Conservation (phyloP, 2,329 filamentous ascomycete species). For the Aspergillus quadrilineatus region DNA sequence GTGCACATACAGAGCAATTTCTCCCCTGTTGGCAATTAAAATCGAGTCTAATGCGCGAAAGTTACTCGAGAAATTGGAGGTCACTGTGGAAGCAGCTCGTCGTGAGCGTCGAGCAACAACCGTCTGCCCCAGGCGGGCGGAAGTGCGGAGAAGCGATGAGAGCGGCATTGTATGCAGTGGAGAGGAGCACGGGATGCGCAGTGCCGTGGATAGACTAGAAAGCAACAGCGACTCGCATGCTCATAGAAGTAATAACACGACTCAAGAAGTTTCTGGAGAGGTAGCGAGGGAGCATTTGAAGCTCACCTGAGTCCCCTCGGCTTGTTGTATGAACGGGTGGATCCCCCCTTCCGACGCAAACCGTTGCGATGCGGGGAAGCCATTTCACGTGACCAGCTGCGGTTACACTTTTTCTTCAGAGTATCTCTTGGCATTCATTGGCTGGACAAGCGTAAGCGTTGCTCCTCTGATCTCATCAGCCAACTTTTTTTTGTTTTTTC, state of each 20-base stretch:
- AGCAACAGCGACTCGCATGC: slow-evolving; percentile 13
- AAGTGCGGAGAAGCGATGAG: slow-evolving; percentile 42
- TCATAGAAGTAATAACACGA: not conserved
- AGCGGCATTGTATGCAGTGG: slow-evolving; percentile 31
- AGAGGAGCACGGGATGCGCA: slow-evolving; percentile 6
- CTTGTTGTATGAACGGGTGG: slow-evolving; percentile 12
- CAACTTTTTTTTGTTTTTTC: not conserved
- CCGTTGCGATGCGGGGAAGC: slow-evolving; percentile 32
- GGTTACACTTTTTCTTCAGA: slow-evolving; percentile 9
- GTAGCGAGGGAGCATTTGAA: not conserved
- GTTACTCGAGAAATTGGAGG: slow-evolving; percentile 24
- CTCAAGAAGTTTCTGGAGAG: not conserved
- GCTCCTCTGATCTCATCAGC: slow-evolving; percentile 12
- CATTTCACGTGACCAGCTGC: slow-evolving; percentile 21
- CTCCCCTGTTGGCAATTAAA: slow-evolving; percentile 92
- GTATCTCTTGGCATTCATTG: not conserved
- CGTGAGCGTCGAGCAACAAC: slow-evolving; percentile 27
- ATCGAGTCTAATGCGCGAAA: slow-evolving; percentile 65
- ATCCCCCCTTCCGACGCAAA: slow-evolving; percentile 26
- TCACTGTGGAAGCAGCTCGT: slow-evolving; percentile 32
- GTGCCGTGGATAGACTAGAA: slow-evolving; percentile 8
- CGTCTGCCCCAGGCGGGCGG: slow-evolving; percentile 34
- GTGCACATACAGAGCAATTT: slow-evolving; percentile 72
- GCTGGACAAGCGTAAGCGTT: not conserved
- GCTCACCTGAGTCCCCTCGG: not conserved